phyloP scores from a whole-genome alignment of 176 grass and related monocot species.

The Cymbopogon citratus region DNA sequence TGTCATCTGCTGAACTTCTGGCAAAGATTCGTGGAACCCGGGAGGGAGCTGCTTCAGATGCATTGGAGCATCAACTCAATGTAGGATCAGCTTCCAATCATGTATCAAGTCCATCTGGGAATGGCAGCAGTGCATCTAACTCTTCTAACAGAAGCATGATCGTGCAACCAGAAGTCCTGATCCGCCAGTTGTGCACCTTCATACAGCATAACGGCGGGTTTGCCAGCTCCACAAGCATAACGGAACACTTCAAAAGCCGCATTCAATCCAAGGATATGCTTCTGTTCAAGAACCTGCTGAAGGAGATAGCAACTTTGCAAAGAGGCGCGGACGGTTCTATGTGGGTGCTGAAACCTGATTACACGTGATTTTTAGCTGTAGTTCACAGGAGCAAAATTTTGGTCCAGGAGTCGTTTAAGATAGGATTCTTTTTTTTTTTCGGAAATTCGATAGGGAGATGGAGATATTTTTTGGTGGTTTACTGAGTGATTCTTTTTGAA shows the following conservation, averaged over 20 bases:
- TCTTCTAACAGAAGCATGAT: constrained; percentile 43
- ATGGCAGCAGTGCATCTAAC: constrained; percentile 12
- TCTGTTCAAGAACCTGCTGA: constrained; percentile 80
- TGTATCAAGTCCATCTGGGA: background rate
- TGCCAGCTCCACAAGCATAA: constrained; percentile 55
- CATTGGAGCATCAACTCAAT: constrained; percentile 66
- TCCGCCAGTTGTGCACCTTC: constrained; percentile 74
- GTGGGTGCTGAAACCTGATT: constrained; percentile 75
- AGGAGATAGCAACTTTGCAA: constrained; percentile 70
- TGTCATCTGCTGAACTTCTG: constrained; percentile 74
- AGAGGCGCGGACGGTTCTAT: constrained; percentile 41
- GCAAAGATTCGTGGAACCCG: constrained; percentile 66
- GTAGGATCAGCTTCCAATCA: constrained; percentile 37
- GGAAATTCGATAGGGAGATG: background rate
- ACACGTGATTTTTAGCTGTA: constrained; percentile 33
- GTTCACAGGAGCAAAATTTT: background rate
- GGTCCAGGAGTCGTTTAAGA: background rate
- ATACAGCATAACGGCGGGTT: constrained; percentile 60
- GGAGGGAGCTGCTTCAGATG: constrained; percentile 67
- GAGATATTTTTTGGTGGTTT: background rate
- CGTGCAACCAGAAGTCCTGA: constrained; percentile 67
- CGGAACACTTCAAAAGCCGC: constrained; percentile 66
- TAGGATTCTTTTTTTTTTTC: background rate
- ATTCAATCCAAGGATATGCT: constrained; percentile 62
- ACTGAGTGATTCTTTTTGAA: constrained; percentile 9